Base-by-base conservation (phyloP, 2,329 filamentous ascomycete species). In the Zalaria obscura region DNA sequence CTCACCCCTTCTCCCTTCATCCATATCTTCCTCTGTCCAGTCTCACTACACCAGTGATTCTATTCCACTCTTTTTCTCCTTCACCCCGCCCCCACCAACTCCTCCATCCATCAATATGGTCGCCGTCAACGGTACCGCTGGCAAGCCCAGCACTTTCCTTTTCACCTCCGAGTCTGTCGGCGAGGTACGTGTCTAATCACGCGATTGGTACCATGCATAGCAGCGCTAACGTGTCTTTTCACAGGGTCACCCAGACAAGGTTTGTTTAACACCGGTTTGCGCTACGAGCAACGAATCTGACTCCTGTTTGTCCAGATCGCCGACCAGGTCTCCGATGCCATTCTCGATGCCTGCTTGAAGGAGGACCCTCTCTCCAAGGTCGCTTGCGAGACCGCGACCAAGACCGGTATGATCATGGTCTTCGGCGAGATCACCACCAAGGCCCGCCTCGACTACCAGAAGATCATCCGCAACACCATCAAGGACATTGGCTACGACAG, bases 391-490 rank as follows among this genome's bases (percentile, higher is more conserved):
- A 95, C 89, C 54, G 91, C 91, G 59, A 94, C 91, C 73, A 98
- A 98, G 84, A 98, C 91, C 55, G 91, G 91, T 60, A 81, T 98
- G 91, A 76, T 98, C 68, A 96, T 98, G 91, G 81, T 93, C 64
- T 93, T 94, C 51, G 87, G 87, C 69, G 91, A 98, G 68, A 98
- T 98, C 68, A 93, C 87, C 68, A 96, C 91, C 72, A 91, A 93
- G 74, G 80, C 89, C 68, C 75, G 72, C 55, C 73, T 96, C 56
- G 91, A 98, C 76, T 98, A 95, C 82, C 91, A 98, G 69, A 93
- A 88, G 75, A 75, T 95, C 58, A 86, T 98, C 66, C 89, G 91
- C 66, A 69, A 80, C 51, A 78, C 88, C 63, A 87, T 98, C 78
- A 89, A 94, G 78, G 89, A 93, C 63, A 98, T 98, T 62, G 91